Conservation (phyloP, 2,329 filamentous ascomycete species). For the Trichophyton verrucosum region DNA sequence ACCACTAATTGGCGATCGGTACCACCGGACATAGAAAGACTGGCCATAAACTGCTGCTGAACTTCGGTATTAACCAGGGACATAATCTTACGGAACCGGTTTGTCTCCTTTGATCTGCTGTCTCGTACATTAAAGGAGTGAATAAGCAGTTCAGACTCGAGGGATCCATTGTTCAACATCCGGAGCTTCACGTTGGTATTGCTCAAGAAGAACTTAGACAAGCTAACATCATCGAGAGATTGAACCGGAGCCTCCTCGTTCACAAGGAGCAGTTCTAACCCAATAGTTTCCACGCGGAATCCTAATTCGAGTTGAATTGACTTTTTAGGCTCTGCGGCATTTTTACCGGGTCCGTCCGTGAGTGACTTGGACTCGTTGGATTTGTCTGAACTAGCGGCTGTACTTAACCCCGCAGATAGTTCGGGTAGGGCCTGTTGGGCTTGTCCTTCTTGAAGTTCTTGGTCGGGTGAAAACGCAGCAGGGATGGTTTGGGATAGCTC, state of each 20-base stretch:
- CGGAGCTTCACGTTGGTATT: slow-evolving; percentile 82
- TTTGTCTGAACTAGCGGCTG: slow-evolving; percentile 16
- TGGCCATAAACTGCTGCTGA: slow-evolving; percentile 94
- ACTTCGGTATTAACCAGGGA: slow-evolving; percentile 87
- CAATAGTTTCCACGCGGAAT: slow-evolving; percentile 78
- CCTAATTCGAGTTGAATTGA: slow-evolving; percentile 92
- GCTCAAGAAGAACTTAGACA: slow-evolving; percentile 90
- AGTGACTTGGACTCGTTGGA: slow-evolving; percentile 3
- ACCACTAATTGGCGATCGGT: slow-evolving; percentile 71
- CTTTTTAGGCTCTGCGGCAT: slow-evolving; percentile 50
- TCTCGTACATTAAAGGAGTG: slow-evolving; percentile 92
- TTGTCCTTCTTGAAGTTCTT: slow-evolving; percentile 59
- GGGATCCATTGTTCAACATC: slow-evolving; percentile 79
- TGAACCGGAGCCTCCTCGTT: slow-evolving; percentile 65
- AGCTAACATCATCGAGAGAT: slow-evolving; percentile 61
- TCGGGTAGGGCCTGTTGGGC: slow-evolving; percentile 60
- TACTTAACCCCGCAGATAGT: slow-evolving; percentile 9
- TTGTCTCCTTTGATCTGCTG: slow-evolving; percentile 74
- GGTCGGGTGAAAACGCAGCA: slow-evolving; percentile 66
- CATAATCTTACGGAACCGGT: slow-evolving; percentile 98
- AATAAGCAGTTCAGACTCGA: slow-evolving; percentile 87
- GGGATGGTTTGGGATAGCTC: slow-evolving; percentile 82
- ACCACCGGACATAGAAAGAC: slow-evolving; percentile 80
- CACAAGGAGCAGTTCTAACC: slow-evolving; percentile 73
- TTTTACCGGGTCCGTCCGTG: slow-evolving; percentile 22